phyloP scores from a whole-genome alignment of 768 basidiomycete genomes.

The Mycena chlorophos region DNA sequence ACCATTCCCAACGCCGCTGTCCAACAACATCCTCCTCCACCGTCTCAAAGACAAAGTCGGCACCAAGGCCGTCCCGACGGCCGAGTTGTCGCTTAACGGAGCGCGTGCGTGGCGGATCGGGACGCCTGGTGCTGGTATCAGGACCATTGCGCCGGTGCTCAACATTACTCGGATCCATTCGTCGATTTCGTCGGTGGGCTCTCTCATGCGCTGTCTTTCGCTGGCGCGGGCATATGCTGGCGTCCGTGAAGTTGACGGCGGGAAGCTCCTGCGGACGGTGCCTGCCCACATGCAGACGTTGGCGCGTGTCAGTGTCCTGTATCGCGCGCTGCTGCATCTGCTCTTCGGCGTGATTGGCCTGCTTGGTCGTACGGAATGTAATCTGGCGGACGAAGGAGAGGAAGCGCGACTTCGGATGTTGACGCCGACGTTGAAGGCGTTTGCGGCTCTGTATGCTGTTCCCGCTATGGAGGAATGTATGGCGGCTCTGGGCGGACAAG shows the following conservation, averaged over 20 bases:
- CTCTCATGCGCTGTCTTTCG: conserved; percentile 60
- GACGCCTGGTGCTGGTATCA: conserved; percentile 56
- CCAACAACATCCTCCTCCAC: conserved; percentile 68
- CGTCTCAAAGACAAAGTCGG: conserved; percentile 80
- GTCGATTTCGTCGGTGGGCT: conserved; percentile 54
- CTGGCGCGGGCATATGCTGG: conserved; percentile 65
- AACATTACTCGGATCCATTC: conserved; percentile 79
- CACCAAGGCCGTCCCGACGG: conserved; percentile 72
- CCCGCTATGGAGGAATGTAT: conserved; percentile 73
- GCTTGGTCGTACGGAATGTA: conserved; percentile 64
- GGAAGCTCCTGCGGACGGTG: conserved; percentile 51
- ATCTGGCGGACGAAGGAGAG: conserved; percentile 50
- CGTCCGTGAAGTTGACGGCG: conserved; percentile 56
- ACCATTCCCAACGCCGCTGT: conserved; percentile 40
- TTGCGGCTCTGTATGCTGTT: conserved; percentile 62
- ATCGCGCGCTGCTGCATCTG: conserved; percentile 66
- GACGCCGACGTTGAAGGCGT: conserved; percentile 72
- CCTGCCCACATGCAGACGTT: conserved; percentile 66
- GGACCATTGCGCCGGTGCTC: conserved; percentile 66
- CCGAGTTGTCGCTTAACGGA: conserved; percentile 64
- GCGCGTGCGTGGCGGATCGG: conserved; percentile 68
- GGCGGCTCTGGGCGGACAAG: conserved; percentile 71
- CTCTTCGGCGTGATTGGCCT: conserved; percentile 58
- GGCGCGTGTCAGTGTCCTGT: conserved; percentile 58
- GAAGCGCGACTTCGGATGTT: conserved; percentile 56